phyloP scores from a whole-genome alignment of 73 alveolate genomes.

The Paramecium sonneborni region DNA sequence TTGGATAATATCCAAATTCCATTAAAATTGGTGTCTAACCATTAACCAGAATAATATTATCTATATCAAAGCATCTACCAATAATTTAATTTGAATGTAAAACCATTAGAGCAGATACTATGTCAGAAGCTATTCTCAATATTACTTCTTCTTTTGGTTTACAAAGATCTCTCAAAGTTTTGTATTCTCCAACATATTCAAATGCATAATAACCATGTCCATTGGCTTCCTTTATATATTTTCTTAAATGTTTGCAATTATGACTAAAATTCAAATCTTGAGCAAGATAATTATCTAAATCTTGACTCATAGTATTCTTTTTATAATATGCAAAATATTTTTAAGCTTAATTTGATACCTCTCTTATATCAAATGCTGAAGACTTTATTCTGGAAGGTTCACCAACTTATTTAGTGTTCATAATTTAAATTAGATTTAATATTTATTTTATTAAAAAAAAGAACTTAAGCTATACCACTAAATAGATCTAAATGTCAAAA shows the following conservation, averaged over 20 bases:
- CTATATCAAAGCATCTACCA: neutral
- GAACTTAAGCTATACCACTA: too few relatives aligned
- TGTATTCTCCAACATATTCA: neutral
- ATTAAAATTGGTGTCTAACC: neutral
- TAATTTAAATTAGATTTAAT: neutral
- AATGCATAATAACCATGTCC: neutral
- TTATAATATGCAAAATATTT: neutral
- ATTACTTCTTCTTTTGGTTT: neutral
- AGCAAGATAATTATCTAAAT: neutral
- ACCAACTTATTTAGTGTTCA: neutral
- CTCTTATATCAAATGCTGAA: neutral
- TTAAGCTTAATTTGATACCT: neutral
- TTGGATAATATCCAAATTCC: constrained; percentile 23
- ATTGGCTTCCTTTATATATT: neutral
- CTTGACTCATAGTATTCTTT: neutral
- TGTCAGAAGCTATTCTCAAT: neutral
- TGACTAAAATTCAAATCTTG: neutral
- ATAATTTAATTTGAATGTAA: neutral
- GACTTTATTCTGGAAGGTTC: neutral
- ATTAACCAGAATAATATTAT: neutral
- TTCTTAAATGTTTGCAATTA: neutral
- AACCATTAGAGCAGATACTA: neutral
- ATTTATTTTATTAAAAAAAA: neutral
- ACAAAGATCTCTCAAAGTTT: neutral
- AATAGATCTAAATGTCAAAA: too few relatives aligned